These are phyloP conservation scores for Zizania palustris DNA, from an alignment of 202 grass and related monocot genomes.

Conservation along the genomic window DNA sequence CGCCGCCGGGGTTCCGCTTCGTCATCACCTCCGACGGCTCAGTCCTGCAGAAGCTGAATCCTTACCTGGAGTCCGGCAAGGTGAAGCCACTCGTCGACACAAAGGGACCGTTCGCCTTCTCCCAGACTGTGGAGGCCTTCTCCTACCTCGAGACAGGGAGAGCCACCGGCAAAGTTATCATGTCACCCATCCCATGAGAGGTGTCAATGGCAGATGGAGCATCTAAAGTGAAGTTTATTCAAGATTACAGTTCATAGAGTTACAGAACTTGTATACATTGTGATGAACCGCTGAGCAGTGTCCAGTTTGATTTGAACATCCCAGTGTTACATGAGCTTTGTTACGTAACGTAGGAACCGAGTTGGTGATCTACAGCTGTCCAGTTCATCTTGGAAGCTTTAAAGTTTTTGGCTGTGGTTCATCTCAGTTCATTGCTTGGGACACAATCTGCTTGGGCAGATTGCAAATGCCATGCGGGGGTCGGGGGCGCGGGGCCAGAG, in stretches of 20 bases:
- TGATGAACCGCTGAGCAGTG: background rate
- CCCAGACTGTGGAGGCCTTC: conserved; percentile 75
- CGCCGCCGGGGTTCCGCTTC: conserved; percentile 80
- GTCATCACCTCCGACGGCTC: conserved; percentile 78
- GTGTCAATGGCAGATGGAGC: background rate
- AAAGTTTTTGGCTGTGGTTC: background rate
- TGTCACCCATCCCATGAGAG: conserved; percentile 70
- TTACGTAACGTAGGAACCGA: background rate
- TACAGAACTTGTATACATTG: conserved; percentile 32
- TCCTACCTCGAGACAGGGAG: conserved; percentile 83
- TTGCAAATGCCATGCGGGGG: conserved; percentile 82
- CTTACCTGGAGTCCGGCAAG: conserved; percentile 78
- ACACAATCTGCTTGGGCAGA: conserved; percentile 75
- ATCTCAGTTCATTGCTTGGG: conserved; percentile 53
- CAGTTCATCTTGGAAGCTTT: background rate
- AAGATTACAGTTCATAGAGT: conserved; percentile 24
- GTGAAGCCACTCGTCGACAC: conserved; percentile 75
- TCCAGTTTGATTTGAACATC: conserved; percentile 18
- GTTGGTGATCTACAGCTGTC: background rate
- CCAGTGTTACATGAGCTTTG: conserved; percentile 27
- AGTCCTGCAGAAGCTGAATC: conserved; percentile 69
- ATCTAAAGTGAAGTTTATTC: conserved; percentile 5
- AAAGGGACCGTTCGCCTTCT: conserved; percentile 65
- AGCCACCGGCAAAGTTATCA: conserved; percentile 69
- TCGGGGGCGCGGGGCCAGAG: too few species aligned